Evolutionary conservation across 2,329 filamentous ascomycete genomes (phyloP).

Genomic region (Ploettnerulaceae sp.): DNA sequence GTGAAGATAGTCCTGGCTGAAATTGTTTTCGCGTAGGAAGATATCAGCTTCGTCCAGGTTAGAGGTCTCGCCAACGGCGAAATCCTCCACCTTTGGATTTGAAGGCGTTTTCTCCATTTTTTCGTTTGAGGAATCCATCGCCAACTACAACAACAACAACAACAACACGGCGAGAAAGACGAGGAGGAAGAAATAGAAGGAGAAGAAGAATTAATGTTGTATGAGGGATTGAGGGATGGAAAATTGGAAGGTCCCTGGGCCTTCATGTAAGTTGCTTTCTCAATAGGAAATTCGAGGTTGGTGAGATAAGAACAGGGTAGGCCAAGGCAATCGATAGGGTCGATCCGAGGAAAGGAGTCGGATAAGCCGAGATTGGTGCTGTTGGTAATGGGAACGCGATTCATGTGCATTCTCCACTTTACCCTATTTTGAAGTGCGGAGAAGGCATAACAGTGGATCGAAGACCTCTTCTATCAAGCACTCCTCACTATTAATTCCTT

Average conservation of each 20-base stretch:
- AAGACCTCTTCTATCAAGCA: too few species aligned
- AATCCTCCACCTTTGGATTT: conserved; percentile 8
- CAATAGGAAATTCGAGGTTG: too few species aligned
- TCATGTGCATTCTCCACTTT: conserved; percentile 4
- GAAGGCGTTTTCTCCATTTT: conserved; percentile 9
- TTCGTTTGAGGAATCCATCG: conserved; percentile 2
- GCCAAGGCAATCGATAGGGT: not conserved
- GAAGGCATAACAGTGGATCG: too few species aligned
- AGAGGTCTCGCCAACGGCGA: conserved; percentile 8
- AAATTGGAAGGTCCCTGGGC: too few species aligned
- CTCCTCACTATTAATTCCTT: not conserved
- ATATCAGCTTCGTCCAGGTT: conserved; percentile 45
- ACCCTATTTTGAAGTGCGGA: not conserved
- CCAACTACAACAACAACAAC: too few species aligned
- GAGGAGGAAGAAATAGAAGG: too few species aligned
- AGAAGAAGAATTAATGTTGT: too few species aligned
- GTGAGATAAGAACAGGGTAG: not conserved
- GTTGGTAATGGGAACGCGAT: conserved; percentile 1
- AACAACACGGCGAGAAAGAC: too few species aligned
- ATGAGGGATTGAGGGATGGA: too few species aligned
- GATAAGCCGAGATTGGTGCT: conserved; percentile 3
- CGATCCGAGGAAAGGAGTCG: not conserved
- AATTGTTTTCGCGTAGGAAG: conserved; percentile 45
- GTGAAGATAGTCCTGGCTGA: conserved; percentile 39
- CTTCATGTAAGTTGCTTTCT: too few species aligned